phyloP scores from a whole-genome alignment of 495 filamentous ascomycete genomes.

The Aspergillus sclerotiicarbonarius region DNA sequence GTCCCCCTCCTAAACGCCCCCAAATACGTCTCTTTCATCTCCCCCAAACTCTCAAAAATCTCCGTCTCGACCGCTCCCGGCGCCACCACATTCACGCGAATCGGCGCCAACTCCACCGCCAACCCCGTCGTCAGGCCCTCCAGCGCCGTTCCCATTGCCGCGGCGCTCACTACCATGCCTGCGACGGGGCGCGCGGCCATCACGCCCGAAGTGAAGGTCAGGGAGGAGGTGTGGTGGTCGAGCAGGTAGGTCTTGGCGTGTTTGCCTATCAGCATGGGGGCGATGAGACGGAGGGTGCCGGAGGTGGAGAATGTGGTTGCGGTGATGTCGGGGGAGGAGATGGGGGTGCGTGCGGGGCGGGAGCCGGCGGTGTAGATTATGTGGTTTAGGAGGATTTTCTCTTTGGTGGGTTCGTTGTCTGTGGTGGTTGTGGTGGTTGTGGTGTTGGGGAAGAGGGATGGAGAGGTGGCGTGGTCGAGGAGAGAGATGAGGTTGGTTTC shows the following conservation, averaged over 20 bases:
- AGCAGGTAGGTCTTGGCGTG: slow-evolving; percentile 43
- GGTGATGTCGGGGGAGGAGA: slow-evolving; percentile 39
- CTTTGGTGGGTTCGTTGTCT: slow-evolving; percentile 10
- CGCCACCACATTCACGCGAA: slow-evolving; percentile 59
- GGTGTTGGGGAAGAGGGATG: not conserved
- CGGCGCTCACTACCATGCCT: slow-evolving; percentile 38
- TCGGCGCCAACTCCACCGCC: slow-evolving; percentile 56
- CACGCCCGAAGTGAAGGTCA: slow-evolving; percentile 55
- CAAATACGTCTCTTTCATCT: slow-evolving; percentile 23
- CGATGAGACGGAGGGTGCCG: slow-evolving; percentile 50
- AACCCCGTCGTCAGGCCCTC: slow-evolving; percentile 48
- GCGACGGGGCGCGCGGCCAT: slow-evolving; percentile 42
- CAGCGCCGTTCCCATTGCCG: slow-evolving; percentile 32
- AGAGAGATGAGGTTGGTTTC: slow-evolving; percentile 47
- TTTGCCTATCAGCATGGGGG: slow-evolving; percentile 54
- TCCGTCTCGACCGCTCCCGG: slow-evolving; percentile 57
- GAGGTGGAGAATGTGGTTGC: slow-evolving; percentile 28
- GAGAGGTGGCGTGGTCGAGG: slow-evolving; percentile 31
- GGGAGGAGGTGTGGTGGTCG: slow-evolving; percentile 34
- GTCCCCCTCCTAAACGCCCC: slow-evolving; percentile 23
- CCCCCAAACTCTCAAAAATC: slow-evolving; percentile 37
- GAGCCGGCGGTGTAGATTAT: slow-evolving; percentile 62
- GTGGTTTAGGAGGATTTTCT: slow-evolving; percentile 49
- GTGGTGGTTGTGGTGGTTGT: not conserved
- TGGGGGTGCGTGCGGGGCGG: slow-evolving; percentile 27